Conservation (phyloP, 2,329 filamentous ascomycete genomes). For the Alternaria arborescens region DNA sequence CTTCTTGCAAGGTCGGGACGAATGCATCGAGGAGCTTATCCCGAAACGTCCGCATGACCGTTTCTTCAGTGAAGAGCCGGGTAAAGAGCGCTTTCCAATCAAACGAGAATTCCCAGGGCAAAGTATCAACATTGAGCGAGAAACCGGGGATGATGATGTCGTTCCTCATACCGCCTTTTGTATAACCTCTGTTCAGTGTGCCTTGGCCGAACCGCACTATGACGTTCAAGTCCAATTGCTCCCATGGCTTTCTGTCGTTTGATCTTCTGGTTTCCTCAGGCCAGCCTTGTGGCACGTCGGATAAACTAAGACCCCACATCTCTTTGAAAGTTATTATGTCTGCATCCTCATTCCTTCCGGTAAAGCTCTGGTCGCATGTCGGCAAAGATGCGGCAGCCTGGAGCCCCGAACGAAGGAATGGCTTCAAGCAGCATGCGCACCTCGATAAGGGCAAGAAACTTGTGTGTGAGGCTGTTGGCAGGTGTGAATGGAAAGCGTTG, state of each 20-base stretch:
- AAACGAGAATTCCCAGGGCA: constrained; percentile 5
- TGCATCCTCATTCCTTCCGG: neutral
- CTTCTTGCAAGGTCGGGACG: neutral
- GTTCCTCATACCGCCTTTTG: constrained; percentile 12
- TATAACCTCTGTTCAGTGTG: constrained; percentile 1
- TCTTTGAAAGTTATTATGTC: neutral
- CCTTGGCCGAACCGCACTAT: neutral
- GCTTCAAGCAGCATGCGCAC: too few relatives aligned
- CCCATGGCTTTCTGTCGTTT: neutral
- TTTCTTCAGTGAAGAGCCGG: constrained; percentile 12
- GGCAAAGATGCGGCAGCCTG: too few relatives aligned
- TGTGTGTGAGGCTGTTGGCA: too few relatives aligned
- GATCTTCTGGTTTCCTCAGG: neutral
- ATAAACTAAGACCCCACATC: neutral
- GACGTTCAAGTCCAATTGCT: neutral
- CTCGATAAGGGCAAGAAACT: too few relatives aligned
- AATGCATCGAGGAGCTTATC: neutral
- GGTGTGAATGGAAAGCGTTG: too few relatives aligned
- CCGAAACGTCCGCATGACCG: neutral
- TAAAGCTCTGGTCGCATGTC: neutral
- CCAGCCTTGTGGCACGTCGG: neutral
- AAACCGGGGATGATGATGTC: constrained; percentile 4
- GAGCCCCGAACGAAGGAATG: too few relatives aligned
- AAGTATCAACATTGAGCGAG: neutral
- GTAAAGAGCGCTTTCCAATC: constrained; percentile 12